These are phyloP conservation scores for Pseudogymnoascus destructans DNA, from an alignment of 2,329 filamentous ascomycete genomes.

Conservation along the genomic window DNA sequence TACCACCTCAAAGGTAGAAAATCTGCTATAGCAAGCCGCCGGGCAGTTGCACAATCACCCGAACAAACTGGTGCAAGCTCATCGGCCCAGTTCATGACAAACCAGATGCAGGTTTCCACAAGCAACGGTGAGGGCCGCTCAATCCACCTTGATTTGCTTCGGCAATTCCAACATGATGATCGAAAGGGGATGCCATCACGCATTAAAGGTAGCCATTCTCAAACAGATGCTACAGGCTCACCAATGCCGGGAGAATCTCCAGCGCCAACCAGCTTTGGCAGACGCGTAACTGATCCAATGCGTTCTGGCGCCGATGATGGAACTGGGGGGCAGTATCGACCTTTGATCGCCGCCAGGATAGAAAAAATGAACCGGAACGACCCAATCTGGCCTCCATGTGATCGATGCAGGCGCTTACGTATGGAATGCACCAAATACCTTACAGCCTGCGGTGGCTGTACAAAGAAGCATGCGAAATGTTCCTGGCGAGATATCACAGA, in stretches of 20 bases:
- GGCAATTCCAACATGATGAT: constrained; percentile 34
- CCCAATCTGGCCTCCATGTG: constrained; percentile 67
- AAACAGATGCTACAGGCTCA: constrained; percentile 14
- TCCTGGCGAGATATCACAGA: constrained; percentile 72
- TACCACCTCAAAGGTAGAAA: constrained; percentile 65
- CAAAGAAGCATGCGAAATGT: constrained; percentile 81
- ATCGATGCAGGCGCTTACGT: constrained; percentile 65
- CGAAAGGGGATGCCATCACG: constrained; percentile 20
- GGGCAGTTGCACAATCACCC: constrained; percentile 29
- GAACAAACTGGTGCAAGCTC: constrained; percentile 11
- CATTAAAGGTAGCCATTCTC: constrained; percentile 13
- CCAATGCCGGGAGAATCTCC: background rate
- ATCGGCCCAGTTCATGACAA: background rate
- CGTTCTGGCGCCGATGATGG: constrained; percentile 18
- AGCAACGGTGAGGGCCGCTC: constrained; percentile 13
- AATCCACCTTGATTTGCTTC: constrained; percentile 41
- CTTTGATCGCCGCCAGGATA: constrained; percentile 60
- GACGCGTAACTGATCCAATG: background rate
- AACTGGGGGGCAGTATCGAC: constrained; percentile 32
- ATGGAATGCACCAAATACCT: constrained; percentile 77
- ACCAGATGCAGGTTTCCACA: background rate
- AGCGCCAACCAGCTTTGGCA: constrained; percentile 9
- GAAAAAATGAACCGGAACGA: constrained; percentile 64
- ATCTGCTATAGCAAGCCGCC: constrained; percentile 55
- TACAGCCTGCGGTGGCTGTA: constrained; percentile 76